Percentiles rank a stretch among this genome's conserved stretches.
Conservation (phyloP, 2,329 filamentous ascomycete genomes). For the Aspergillus viridinutans region DNA sequence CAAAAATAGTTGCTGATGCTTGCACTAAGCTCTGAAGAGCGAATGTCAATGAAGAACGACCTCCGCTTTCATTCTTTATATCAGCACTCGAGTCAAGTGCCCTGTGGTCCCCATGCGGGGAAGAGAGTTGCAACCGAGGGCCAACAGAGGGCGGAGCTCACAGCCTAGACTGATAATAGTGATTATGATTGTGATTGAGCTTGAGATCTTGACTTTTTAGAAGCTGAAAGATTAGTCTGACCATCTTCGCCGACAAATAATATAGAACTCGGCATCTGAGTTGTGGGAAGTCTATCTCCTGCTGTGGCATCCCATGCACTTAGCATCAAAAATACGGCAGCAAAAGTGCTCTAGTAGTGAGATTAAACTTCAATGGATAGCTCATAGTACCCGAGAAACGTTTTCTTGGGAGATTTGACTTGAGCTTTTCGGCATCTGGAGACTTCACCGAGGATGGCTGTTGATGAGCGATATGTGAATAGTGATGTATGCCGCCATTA, state of each 20-base stretch:
- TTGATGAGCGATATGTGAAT: background rate
- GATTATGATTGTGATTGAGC: background rate
- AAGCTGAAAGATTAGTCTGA: background rate
- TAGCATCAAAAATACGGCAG: background rate
- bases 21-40: background rate
- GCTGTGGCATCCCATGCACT: background rate
- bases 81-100: background rate
- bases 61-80: background rate
- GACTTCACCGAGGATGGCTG: background rate
- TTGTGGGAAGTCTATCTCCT: background rate
- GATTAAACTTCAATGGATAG: background rate
- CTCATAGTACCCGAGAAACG: background rate
- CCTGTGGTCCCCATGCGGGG: background rate
- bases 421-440: too few species aligned
- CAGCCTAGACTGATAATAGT: background rate
- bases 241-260: background rate
- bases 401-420: background rate
- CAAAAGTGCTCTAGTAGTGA: background rate
- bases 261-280: background rate
- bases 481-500: background rate
- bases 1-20: background rate
- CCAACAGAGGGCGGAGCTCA: conserved; percentile 5
- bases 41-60: background rate
- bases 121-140: background rate
- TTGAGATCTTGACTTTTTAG: background rate